phyloP scores from a whole-genome alignment of 169 alveolate genomes.

The Cryptosporidium meleagridis region DNA sequence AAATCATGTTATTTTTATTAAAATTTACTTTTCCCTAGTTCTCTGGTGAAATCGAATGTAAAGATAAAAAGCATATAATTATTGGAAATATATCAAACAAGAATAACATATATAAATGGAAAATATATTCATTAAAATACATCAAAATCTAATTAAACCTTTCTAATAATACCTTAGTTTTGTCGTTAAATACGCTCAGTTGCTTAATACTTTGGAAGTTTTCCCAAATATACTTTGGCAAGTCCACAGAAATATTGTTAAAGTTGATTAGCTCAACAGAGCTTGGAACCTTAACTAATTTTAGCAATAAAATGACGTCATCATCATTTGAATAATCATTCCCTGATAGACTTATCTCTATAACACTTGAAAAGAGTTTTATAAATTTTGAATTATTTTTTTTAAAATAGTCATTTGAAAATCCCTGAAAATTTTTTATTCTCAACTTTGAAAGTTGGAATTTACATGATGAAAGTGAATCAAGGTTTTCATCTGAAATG shows the following conservation, averaged over 20 bases:
- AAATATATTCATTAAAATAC: conserved; percentile 9
- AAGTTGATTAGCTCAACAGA: conserved; percentile 45
- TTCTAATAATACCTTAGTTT: conserved; percentile 39
- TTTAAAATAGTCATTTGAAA: neutral
- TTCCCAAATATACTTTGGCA: conserved; percentile 45
- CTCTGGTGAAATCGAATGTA: conserved; percentile 28
- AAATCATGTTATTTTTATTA: neutral
- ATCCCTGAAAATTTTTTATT: conserved; percentile 26
- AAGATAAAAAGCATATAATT: conserved; percentile 20
- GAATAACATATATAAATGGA: neutral
- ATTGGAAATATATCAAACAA: neutral
- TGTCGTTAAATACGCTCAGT: neutral
- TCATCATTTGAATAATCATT: conserved; percentile 35
- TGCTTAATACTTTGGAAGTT: conserved; percentile 29
- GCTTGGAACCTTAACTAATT: neutral
- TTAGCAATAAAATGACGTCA: conserved; percentile 15
- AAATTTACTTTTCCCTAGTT: neutral
- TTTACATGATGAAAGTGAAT: conserved; percentile 31
- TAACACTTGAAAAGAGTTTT: neutral
- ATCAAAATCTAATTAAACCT: conserved; percentile 7
- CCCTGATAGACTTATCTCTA: conserved; percentile 27
- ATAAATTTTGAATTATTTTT: conserved; percentile 9
- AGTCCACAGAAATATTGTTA: neutral
- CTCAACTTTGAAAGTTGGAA: conserved; percentile 12
- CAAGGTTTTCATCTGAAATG: conserved; percentile 2